Base-by-base conservation (phyloP, 257 asterid species). In the Marsdenia floribunda region DNA sequence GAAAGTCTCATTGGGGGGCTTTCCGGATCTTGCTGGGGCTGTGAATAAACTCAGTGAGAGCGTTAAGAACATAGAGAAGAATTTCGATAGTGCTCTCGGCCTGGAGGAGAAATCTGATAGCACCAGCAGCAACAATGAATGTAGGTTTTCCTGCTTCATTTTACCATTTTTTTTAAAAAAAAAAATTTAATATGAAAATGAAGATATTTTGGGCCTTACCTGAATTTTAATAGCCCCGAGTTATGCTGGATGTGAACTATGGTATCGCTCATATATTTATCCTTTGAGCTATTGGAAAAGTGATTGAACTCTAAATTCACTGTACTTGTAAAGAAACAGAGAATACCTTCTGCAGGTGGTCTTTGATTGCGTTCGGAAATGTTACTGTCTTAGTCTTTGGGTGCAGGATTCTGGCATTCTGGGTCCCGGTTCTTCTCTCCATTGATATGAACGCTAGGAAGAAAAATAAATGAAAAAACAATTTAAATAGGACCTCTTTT, bases 1-100 rank as follows among this genome's bases (percentile, higher is more conserved):
- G 84, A 90, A 87, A 77, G 91, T 95, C 55, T 84, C 94, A 33
- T 75, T 95, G 60, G 96, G 95, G 75, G 86, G 84, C 82, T 95
- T 95, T 65, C 88, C 93, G 53, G 99, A 95, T 92, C 87, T 95
- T 15, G 88, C 99, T 0, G 99, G 90, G 73, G 98, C 98, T 52
- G 96, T 95, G 79, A 95, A 89, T 82, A 95, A 95, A 80, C 86
- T 95, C 73, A 91, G 97, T 81, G 99, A 95, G 85, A 89, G 99
- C 83, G 99, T 92, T 69, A 95, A 95, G 79, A 92, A 87, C 77
- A 95, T 95, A 12, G 99, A 92, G 88, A 92, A 95, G 86, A 95
- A 93, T 86, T 95, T 95, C 81, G 99, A 95, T 54, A 88, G 68
- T n/a, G 99, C 99, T 16, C 92, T 95, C 54, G 99, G 99, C 67